Evolutionary conservation across 2,329 filamentous ascomycete species (phyloP), one percentile per base, ranked within the genome.

Genomic region (Fusarium denticulatum): DNA sequence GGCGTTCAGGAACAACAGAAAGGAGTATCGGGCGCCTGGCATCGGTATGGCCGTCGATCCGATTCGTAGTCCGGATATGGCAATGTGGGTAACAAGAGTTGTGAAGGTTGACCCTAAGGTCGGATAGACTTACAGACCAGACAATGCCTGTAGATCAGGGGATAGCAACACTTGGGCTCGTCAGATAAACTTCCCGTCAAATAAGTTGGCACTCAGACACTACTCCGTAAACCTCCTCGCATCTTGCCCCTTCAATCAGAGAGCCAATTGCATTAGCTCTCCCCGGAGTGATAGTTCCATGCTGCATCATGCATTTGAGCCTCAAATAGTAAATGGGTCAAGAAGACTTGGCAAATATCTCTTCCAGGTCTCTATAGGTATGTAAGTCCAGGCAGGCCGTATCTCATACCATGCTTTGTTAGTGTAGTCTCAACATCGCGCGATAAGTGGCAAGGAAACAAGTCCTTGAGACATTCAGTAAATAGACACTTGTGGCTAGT

Each of bases 11-110:
- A 58, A 71, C 67, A 24, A 11, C 18, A 20, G 24, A 40, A 34
- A 46, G 28, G 42, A 56, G 37, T 39, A 37, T 58, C 43, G 43
- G 45, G 62, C 36, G 39, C 40, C 60, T 68, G 49, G 37, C 20
- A 39, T 72, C 39, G 67, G 59, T 55, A 57, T 64, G 22, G 32
- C 67, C 58, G 56, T 12, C 24, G 30, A 60, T 55, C 43, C 28
- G 50, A 43, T 20, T 43, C n/a, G 28, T 46, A 45, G 18, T 37
- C 71, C 71, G 71, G 71, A 72, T 69, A 47, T 28, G 56, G 71
- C 13, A 59, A 60, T 52, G 58, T 59, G 50, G 46, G 32, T 58
- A 30, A 20, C 20, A 56, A 34, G 43, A 58, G 42, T 32, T 49
- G 28, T 15, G 26, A 45, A 56, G 14, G 18, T 26, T 36, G 50